Evolutionary conservation across 2,329 filamentous ascomycete genomes (phyloP), one percentile per base, ranked within the genome.

Genomic region (Fusarium albidum): DNA sequence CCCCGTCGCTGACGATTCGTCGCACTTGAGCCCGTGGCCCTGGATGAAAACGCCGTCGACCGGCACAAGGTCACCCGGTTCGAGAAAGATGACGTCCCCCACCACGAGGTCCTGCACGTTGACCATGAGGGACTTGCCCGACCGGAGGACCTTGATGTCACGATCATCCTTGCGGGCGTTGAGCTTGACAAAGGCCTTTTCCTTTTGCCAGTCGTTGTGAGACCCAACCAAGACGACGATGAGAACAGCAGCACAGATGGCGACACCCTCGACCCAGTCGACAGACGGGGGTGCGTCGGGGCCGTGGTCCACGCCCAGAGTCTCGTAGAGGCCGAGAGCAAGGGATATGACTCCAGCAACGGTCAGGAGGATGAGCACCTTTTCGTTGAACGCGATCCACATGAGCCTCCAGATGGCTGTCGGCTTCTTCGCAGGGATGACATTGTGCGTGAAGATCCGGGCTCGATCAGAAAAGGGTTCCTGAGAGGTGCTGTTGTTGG

Each of bases 1-100:
- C 53, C 88, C 88, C 27, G 88, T 91, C 1, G 86, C 85, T 7
- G 87, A 89, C 5, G 86, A 89, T 67, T 91, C 88, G 61, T 91
- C 88, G 64, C 87, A 91, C 69, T 87, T 77, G 21, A 79, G 61
- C 9, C 73, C 73, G 46, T 79, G 74, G 1, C 77, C 77, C 9
- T 79, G 75, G 55, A 91, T 86, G 49, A 90, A 82, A 38, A 90
- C 78, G 8, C 88, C 88, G 64, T 91, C 88, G 2, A 86, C 87
- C 0, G 88, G 87, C 32, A 90, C 80, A 33, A 89, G 77, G 64
- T 91, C 88, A 48, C 88, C 88, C 1, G 87, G 84, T 54, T 88
- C 85, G 2, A 91, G 75, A 65, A 88, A 81, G 52, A 91, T 77
- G 3, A 91, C 79, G 64, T 91, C 88, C 31, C 88, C 88, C 6